Percentiles rank a stretch among this genome's conserved stretches.
Conservation (phyloP, 2,329 filamentous ascomycete species). For the Monosporascus sp. region DNA sequence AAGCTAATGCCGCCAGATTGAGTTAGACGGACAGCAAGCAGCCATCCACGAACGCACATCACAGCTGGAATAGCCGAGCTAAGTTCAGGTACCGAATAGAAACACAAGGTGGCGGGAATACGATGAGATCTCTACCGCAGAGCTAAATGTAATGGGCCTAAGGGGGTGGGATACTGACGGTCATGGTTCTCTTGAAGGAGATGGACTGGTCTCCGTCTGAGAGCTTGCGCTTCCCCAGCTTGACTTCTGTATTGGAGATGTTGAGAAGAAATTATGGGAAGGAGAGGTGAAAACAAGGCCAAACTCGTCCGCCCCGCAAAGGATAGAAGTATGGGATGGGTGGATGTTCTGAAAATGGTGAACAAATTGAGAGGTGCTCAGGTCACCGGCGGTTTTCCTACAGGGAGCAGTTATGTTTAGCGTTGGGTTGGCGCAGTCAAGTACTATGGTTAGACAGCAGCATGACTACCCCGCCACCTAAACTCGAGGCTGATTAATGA, state of each 20-base stretch:
- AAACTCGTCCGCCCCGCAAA: background rate
- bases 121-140: too few species aligned
- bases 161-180: conserved; percentile 42
- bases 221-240: conserved; percentile 64
- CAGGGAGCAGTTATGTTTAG: background rate
- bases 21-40: background rate
- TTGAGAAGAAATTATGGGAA: background rate
- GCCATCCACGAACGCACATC: background rate
- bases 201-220: conserved; percentile 55
- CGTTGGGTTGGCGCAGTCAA: background rate
- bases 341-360: background rate
- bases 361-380: background rate
- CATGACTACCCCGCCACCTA: background rate
- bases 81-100: too few species aligned
- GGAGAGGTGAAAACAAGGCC: background rate
- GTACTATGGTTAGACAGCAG: background rate
- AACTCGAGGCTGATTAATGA: background rate
- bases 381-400: background rate
- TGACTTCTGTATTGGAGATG: conserved; percentile 30
- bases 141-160: background rate
- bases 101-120: too few species aligned
- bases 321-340: background rate
- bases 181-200: conserved; percentile 56
- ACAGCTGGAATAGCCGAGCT: too few species aligned
- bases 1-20: background rate